phyloP scores from a whole-genome alignment of 2,329 filamentous ascomycete genomes.

The Calonectria hongkongensis region DNA sequence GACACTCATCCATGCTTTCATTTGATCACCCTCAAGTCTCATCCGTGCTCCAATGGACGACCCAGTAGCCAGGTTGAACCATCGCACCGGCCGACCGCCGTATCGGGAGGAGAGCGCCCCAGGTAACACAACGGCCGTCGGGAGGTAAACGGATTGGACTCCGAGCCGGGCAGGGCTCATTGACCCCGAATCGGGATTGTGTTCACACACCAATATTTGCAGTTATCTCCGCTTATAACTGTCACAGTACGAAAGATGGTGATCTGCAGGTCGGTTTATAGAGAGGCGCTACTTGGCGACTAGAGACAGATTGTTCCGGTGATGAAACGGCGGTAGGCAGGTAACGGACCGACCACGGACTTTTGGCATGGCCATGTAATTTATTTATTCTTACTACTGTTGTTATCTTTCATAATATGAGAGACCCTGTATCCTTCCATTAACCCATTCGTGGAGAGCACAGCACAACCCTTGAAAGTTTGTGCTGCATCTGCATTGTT shows the following conservation, averaged over 20 bases:
- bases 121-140: neutral
- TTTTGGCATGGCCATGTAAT: neutral
- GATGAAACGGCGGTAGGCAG: neutral
- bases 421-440: no score
- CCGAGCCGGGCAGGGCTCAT: neutral
- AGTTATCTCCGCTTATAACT: neutral
- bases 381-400: neutral
- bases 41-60: constrained; percentile 4
- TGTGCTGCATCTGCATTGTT: no score
- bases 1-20: constrained; percentile 15
- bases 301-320: neutral
- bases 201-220: neutral
- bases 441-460: no score
- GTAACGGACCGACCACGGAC: neutral
- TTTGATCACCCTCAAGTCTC: neutral
- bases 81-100: constrained; percentile 20
- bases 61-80: neutral
- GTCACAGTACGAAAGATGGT: neutral
- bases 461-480: no score
- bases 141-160: neutral
- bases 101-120: neutral
- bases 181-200: neutral
- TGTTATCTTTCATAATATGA: no score
- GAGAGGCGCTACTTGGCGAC: neutral
- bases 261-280: neutral